Evolutionary conservation across 2,329 filamentous ascomycete genomes (phyloP), one percentile per base, ranked within the genome.

Genomic region (Mollisiaceae sp.): DNA sequence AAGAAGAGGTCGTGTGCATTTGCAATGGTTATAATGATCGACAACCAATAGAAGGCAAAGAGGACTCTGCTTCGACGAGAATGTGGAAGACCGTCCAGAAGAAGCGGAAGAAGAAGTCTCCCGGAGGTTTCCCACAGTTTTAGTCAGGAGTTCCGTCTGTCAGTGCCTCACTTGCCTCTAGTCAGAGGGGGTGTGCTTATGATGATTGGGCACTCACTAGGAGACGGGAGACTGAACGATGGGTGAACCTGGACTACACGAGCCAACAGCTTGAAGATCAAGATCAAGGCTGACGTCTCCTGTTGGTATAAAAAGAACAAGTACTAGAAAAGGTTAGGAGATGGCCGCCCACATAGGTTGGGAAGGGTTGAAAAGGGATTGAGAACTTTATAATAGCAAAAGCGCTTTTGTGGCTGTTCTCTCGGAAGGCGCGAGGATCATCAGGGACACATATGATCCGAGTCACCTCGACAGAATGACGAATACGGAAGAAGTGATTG

Each of bases 151-250:
- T 38, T 41, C 39, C 22, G 54, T 20, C 56, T 64, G 59, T 66
- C 60, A 66, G 58, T 68, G 63, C 66, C 50, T 69, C 61, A 63
- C 56, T 68, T 63, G 65, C 61, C 63, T 62, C 63, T 61, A 8
- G 22, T 38, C 27, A 50, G 22, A 58, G 22, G n/a, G 43, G 12
- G 24, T 35, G 12, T 50, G 50, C 18, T 38, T 14, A 4, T 38
- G 52, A 8, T 70, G 69, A 70, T 70, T 70, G 69, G 69, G 24
- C 55, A 62, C 47, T 59, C 20, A 62, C 65, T 12, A 50, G 45
- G n/a, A 60, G 47, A 60, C 50, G 56, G 35, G 27, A 22, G 32
- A 54, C 24, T 36, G 55, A 43, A 22, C 47, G n/a, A 27, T 36
- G n/a, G 20, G 20, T n/a, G 45, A 24, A 54, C 50, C 24, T 54